Evolutionary conservation across 805 yeast genomes (phyloP), one percentile per base, ranked within the genome.

Genomic region (Dipodascopsis uninucleata): DNA sequence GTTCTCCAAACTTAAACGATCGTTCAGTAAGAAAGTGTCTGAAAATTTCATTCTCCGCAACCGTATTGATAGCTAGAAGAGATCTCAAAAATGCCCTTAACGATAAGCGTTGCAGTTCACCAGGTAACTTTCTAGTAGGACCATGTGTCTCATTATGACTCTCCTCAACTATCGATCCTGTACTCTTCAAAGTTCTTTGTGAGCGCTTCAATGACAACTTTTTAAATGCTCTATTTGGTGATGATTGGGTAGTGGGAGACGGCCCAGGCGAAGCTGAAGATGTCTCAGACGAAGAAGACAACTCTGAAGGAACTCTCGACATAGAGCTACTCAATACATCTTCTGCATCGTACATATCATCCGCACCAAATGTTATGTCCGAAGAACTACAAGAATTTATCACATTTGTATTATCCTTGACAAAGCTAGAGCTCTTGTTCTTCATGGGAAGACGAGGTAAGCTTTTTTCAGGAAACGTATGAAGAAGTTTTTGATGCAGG

Each of bases 81-180:
- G 71, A 62, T 23, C 73, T 68, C 37, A 90, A 58, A 58, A 85
- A 90, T 0, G 87, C 85, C 36, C 97, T 71, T 35, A 90, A 69
- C 0, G 94, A 77, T 7, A 87, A 71, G 33, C 97, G 70, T 55
- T 86, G 74, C 53, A 79, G 81, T 61, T 90, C 97, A 23, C 94
- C 73, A 2, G 79, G 76, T 24, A 85, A 68, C 28, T 60, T 62
- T n/a, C n/a, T n/a, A n/a, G n/a, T n/a, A n/a, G n/a, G n/a, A n/a
- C n/a, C n/a, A n/a, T n/a, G n/a, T n/a, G n/a, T n/a, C n/a, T n/a
- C n/a, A n/a, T n/a, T n/a, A n/a, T n/a, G n/a, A n/a, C n/a, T n/a
- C n/a, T n/a, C n/a, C n/a, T n/a, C n/a, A n/a, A n/a, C n/a, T n/a
- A n/a, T n/a, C n/a, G n/a, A n/a, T n/a, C n/a, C n/a, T n/a, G n/a